A percentile compares a stretch with the other conserved stretches of the same genome.
Conservation (phyloP, 2,329 filamentous ascomycete genomes). For the Aspergillus ochraceoroseus region DNA sequence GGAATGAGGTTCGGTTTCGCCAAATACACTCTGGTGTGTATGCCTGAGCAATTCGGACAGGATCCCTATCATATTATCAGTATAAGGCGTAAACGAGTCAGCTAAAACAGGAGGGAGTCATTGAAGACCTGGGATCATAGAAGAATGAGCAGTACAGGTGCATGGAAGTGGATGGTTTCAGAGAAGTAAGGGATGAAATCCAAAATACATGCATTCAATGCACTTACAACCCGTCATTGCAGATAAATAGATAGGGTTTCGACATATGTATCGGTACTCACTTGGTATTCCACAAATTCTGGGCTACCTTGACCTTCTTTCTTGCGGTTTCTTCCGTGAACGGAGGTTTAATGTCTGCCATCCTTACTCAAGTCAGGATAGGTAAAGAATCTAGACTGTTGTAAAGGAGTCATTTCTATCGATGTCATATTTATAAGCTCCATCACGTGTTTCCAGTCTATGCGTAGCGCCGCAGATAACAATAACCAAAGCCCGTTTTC, state of each 20-base stretch:
- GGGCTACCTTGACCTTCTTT: conserved; percentile 76
- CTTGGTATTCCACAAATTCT: conserved; percentile 77
- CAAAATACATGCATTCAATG: background rate
- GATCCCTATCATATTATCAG: conserved; percentile 49
- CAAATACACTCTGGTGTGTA: conserved; percentile 75
- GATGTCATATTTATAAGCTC: too few species aligned
- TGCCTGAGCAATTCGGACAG: conserved; percentile 59
- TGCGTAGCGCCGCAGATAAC: too few species aligned
- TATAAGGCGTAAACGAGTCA: background rate
- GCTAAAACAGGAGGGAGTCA: too few species aligned
- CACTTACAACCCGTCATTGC: background rate
- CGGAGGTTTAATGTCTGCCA: conserved; percentile 55
- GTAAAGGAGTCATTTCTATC: too few species aligned
- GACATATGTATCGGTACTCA: conserved; percentile 37
- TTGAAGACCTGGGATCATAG: background rate
- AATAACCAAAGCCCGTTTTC: too few species aligned
- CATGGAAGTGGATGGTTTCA: conserved; percentile 2
- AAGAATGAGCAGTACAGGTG: background rate
- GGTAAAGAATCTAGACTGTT: background rate
- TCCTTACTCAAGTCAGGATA: conserved; percentile 13
- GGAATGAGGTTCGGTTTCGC: conserved; percentile 69
- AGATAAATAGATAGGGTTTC: too few species aligned
- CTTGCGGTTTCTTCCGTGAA: conserved; percentile 69
- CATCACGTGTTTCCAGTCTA: too few species aligned
- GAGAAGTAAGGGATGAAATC: conserved; percentile 6